Base-by-base conservation (phyloP, 23 red algal species). In the Gracilariopsis chorda region DNA sequence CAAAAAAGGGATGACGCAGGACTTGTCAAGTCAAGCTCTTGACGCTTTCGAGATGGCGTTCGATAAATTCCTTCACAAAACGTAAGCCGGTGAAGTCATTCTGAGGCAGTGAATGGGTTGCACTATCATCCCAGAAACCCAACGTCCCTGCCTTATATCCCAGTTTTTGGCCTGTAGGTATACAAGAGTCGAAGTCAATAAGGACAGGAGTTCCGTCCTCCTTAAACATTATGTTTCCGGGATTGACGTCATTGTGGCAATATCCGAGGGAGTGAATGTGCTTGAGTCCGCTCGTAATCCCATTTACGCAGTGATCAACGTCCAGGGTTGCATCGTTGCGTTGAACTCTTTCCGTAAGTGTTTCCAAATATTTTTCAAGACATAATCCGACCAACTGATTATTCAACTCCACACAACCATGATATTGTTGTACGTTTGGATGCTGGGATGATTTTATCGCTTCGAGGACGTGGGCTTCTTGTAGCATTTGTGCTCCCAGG, bases 181-280 rank as follows among this genome's bases (percentile, higher is more conserved):
- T 19, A 23, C 74, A 47, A 4, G 74, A 48, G 48, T 79, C 74
- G 24, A 79, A 79, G 74, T 79, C 74, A 23, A 79, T 79, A 6
- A 79, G 20, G 48, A 53, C 24, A 56, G 74, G 17, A 27, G 48
- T 79, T 48, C 48, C 74, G 7, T 79, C 48, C 5, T 17, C 29
- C 32, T 79, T 46, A 51, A 79, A 21, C 74, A 79, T 51, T 5
- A 79, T 79, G 51, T 79, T 79, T 34, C 40, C 25, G 43, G 74
- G 74, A 27, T 53, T 51, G 16, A 79, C 21, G 34, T 79, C 74
- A 79, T 79, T 79, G 48, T 51, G 74, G 51, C 32, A 44, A 32
- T 79, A 79, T 2, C 74, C 74, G 23, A 79, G 41, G 74, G n/a
- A 21, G 34, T 79, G 74, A 34, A 79, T 51, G 48, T 79, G 74